Evolutionary conservation across 768 basidiomycete genomes (phyloP), one percentile per base, ranked within the genome.

Genomic region (Agaricus subrufescens): DNA sequence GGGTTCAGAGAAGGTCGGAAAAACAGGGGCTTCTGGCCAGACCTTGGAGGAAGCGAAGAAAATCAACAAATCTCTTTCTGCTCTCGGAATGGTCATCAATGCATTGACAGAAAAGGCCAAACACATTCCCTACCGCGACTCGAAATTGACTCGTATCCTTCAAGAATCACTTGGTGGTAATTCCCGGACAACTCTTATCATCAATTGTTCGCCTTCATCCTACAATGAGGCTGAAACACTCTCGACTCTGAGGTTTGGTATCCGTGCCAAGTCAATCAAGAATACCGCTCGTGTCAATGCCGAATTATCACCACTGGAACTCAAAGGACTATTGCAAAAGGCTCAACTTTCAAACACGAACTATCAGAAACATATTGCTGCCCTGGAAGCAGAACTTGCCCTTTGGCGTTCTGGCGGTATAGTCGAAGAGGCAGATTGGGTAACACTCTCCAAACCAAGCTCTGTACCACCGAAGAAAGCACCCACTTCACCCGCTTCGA

Each of bases 181-280:
- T 72, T 94, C 93, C 15, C 83, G 92, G 34, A 92, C 91, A 37
- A 99, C 97, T 0, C 84, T 98, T n/a, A 95, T 99, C 65, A 99
- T 99, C 73, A 99, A 98, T 72, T 98, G 97, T 67, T 99, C 97
- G 15, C 97, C 97, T 15, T 95, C 94, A 1, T 86, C 91, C 0
- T 99, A 94, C 75, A 99, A 99, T 66, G 97, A 98, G 69, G 78
- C 91, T 2, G 97, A 99, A 71, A 99, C 97, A 0, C 78, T 99
- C 34, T 90, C 89, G 2, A 99, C 97, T 3, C 83, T 99, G n/a
- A 89, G 97, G 26, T 99, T 99, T 70, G 97, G 97, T 78, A 98
- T 98, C 69, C 92, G 97, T 61, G 96, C 97, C n/a, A 99, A 99
- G 73, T 91, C 92, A n/a, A 99, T 99, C 84, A 98, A 98, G 91